Evolutionary conservation across 2,329 filamentous ascomycete genomes (phyloP).

Genomic region (Pseudogymnoascus sp.): DNA sequence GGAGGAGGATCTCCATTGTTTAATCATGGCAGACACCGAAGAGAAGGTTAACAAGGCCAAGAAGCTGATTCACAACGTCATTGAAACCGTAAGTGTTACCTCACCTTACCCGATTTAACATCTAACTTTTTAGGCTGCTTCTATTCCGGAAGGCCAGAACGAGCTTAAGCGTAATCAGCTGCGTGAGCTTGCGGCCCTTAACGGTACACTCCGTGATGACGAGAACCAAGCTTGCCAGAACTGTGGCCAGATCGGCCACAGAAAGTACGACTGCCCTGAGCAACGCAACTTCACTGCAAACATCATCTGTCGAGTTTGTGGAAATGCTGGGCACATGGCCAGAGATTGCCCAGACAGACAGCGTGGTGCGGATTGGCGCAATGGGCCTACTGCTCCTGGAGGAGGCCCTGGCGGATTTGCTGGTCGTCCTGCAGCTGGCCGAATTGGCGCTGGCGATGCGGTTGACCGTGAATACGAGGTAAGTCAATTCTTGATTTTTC

Average conservation of each 20-base stretch:
- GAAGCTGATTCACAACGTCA: constrained; percentile 95
- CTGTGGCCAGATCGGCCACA: constrained; percentile 95
- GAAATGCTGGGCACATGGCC: constrained; percentile 96
- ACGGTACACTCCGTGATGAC: constrained; percentile 97
- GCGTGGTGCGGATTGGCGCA: constrained; percentile 83
- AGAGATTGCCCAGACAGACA: constrained; percentile 94
- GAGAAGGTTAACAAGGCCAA: constrained; percentile 99
- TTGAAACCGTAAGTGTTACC: constrained; percentile 73
- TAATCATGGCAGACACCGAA: constrained; percentile 99
- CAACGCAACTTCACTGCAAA: constrained; percentile 98
- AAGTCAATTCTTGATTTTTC: constrained; percentile 29
- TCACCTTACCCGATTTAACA: not conserved
- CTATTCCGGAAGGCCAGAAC: constrained; percentile 96
- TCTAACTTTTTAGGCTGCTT: constrained; percentile 66
- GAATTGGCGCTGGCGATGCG: constrained; percentile 68
- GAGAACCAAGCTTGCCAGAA: constrained; percentile 99
- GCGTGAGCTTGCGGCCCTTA: constrained; percentile 91
- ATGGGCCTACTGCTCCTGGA: constrained; percentile 48
- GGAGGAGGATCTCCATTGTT: constrained; percentile 96
- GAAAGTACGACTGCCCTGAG: constrained; percentile 97
- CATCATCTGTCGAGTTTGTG: constrained; percentile 97
- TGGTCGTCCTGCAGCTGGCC: constrained; percentile 49
- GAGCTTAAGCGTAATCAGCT: constrained; percentile 98
- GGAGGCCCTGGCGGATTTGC: constrained; percentile 44
- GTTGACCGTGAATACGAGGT: constrained; percentile 94